These are phyloP conservation scores for Cryptococcus sp. DNA, from an alignment of 1,284 basidiomycete genomes.

Conservation along the genomic window DNA sequence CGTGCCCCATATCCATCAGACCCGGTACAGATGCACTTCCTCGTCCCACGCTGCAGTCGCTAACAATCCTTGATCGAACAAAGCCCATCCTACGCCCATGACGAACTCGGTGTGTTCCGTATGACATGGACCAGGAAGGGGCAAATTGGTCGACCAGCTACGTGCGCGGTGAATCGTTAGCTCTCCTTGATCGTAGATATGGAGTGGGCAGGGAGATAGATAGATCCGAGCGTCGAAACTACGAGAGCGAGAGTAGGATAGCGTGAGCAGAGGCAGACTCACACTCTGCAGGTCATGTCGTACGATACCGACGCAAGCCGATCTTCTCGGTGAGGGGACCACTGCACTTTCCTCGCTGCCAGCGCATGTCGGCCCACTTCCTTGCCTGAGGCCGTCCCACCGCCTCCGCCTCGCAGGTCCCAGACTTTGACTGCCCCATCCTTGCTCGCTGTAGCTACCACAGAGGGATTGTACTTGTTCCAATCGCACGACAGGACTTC, in stretches of 20 bases:
- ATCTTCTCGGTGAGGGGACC: constrained; percentile 65
- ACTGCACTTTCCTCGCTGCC: constrained; percentile 56
- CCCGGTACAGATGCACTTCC: constrained; percentile 72
- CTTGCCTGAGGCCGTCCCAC: constrained; percentile 11
- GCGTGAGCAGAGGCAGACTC: constrained; percentile 50
- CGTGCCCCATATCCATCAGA: not conserved
- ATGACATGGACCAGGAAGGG: constrained; percentile 64
- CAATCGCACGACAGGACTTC: constrained; percentile 56
- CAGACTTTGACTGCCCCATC: constrained; percentile 56
- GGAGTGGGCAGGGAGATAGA: too few relatives aligned
- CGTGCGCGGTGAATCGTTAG: not conserved
- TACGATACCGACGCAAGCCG: constrained; percentile 64
- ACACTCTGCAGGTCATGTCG: constrained; percentile 95
- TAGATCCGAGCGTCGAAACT: too few relatives aligned
- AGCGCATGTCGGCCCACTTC: constrained; percentile 55
- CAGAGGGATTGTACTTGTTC: constrained; percentile 59
- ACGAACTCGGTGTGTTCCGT: constrained; percentile 93
- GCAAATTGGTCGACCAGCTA: constrained; percentile 53
- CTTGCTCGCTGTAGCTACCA: constrained; percentile 57
- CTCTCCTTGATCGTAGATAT: too few relatives aligned
- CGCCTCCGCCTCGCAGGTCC: constrained; percentile 45
- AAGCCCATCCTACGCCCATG: constrained; percentile 79
- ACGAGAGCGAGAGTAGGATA: not conserved
- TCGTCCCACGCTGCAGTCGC: constrained; percentile 91
- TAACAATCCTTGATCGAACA: constrained; percentile 78